These are phyloP conservation scores for Xylariaceae sp. DNA, from an alignment of 2,329 filamentous ascomycete species.

Conservation along the genomic window DNA sequence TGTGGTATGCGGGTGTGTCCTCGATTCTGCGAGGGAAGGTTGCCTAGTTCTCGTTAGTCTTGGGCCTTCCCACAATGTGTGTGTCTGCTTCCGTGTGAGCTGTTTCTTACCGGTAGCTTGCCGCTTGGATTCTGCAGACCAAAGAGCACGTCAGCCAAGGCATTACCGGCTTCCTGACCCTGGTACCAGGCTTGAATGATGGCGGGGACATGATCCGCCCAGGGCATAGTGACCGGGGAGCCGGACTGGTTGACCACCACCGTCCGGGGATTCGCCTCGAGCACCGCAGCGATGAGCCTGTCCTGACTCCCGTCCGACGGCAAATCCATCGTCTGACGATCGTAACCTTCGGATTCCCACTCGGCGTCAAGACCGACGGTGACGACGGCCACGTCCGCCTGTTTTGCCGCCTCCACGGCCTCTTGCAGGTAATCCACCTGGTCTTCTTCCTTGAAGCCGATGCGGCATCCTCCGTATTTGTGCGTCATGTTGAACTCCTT, in stretches of 20 bases:
- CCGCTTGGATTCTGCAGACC: conserved; percentile 60
- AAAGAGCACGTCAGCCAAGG: conserved; percentile 61
- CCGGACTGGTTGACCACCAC: conserved; percentile 66
- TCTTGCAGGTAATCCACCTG: conserved; percentile 57
- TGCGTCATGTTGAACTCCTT: conserved; percentile 52
- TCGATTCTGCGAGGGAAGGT: conserved; percentile 61
- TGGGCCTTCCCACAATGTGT: background rate
- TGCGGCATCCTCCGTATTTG: conserved; percentile 65
- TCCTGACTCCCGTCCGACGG: conserved; percentile 54
- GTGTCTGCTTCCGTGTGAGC: conserved; percentile 2
- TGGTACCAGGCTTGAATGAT: conserved; percentile 69
- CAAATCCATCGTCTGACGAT: conserved; percentile 57
- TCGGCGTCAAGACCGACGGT: conserved; percentile 66
- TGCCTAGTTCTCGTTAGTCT: conserved; percentile 33
- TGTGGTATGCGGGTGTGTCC: conserved; percentile 66
- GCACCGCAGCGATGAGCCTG: conserved; percentile 56
- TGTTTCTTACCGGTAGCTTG: conserved; percentile 52
- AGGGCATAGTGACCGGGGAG: conserved; percentile 66
- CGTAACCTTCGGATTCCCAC: conserved; percentile 72
- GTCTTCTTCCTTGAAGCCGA: conserved; percentile 65
- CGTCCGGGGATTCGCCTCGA: conserved; percentile 58
- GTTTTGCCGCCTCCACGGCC: conserved; percentile 56
- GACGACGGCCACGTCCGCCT: conserved; percentile 62
- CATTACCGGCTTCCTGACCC: conserved; percentile 64
- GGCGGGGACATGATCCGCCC: conserved; percentile 58